Conservation (phyloP, 208 protist genomes). For the Trypanosoma theileri region DNA sequence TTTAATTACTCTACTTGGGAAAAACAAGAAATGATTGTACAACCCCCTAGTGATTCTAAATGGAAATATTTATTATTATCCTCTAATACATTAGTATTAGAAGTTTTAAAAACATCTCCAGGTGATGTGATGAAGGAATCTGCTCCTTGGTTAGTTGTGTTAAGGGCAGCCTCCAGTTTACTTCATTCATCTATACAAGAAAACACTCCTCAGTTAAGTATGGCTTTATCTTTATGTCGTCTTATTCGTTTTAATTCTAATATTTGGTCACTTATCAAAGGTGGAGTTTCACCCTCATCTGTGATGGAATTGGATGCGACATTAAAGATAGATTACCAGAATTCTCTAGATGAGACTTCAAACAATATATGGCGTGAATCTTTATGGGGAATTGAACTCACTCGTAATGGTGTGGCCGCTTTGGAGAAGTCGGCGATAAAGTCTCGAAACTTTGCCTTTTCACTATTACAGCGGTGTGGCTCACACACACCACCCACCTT, state of each 20-base stretch:
- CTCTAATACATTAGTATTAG: constrained; percentile 21
- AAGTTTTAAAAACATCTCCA: constrained; percentile 13
- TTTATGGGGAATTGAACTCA: constrained; percentile 27
- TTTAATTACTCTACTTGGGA: constrained; percentile 18
- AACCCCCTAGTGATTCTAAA: constrained; percentile 9
- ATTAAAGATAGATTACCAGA: constrained; percentile 4
- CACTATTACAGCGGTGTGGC: not conserved
- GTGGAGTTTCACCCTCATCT: constrained; percentile 15
- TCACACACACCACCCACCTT: not conserved
- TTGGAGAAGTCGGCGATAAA: constrained; percentile 22
- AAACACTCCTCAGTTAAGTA: constrained; percentile 2
- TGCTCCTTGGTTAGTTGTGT: constrained; percentile 32
- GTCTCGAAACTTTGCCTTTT: constrained; percentile 5
- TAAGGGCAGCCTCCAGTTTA: constrained; percentile 22
- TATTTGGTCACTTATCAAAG: constrained; percentile 31
- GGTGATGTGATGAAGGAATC: constrained; percentile 17
- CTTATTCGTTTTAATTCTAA: constrained; percentile 22
- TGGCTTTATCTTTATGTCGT: constrained; percentile 24
- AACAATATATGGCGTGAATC: not conserved
- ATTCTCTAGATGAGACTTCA: not conserved
- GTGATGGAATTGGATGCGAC: constrained; percentile 19
- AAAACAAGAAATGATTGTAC: constrained; percentile 9
- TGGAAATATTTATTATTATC: constrained; percentile 27
- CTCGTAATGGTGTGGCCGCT: constrained; percentile 20
- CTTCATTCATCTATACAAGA: constrained; percentile 8